Base-by-base conservation (phyloP, 441 rosid genomes). In the Populus trichocarpa region DNA sequence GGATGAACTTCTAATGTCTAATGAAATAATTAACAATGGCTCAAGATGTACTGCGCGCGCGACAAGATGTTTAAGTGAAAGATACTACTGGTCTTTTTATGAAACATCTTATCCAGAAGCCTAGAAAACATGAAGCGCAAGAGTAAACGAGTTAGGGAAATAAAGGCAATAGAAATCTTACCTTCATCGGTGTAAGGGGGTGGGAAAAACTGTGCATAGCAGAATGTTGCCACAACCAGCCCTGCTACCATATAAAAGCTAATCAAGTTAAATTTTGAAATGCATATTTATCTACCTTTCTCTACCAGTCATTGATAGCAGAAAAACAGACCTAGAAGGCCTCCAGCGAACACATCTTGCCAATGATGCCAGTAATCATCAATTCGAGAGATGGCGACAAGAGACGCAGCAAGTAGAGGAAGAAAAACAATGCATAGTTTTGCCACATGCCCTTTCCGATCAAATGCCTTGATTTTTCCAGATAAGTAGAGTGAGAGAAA, bases 311-410 rank as follows among this genome's bases (percentile, higher is more conserved):
- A 36, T 2, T 0, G 10, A 33, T 40, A 40, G 25, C 1, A 10
- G 69, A 75, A 8, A 76, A 23, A 71, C 75, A 23, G 33, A 93
- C 98, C 99, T 77, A 92, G 72, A 78, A 93, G 79, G 63, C 90
- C 93, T 70, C 97, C 97, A 30, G 89, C 89, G 67, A 93, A 89
- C 23, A 95, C 97, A 85, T 95, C 98, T 81, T 91, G 90, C 99
- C 97, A 95, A 72, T 95, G 99, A 85, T 95, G 99, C 99, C 97
- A 89, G 77, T 95, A 95, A 85, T 95, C 98, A 79, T 95, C 97
- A 14, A 95, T 93, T 18, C 97, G 86, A 40, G 99, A 95, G 70
- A 93, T 82, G 68, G 88, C 97, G 40, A 95, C 90, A 38, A 93
- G 86, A 25, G 94, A 86, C 30, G 98, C 99, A 70, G 84, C 74